Evolutionary conservation across 2,329 filamentous ascomycete species (phyloP), one percentile per base, ranked within the genome.

Genomic region (Neoarthrinium moseri): DNA sequence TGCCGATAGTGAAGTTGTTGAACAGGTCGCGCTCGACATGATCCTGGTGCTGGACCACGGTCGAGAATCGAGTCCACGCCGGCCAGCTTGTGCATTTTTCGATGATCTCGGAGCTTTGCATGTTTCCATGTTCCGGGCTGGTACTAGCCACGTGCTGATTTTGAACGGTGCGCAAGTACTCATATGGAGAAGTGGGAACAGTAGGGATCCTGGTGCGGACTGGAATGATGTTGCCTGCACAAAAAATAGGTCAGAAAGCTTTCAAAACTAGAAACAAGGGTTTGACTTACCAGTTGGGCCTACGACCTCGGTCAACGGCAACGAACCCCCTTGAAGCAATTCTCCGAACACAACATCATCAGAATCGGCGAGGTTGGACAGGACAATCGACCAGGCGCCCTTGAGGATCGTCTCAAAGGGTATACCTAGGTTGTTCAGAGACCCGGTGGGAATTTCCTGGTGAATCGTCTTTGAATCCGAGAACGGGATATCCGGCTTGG

Each of bases 261-360:
- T 7, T 17, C 17, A n/a, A 30, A 29, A 23, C 12, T 22, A 22
- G 21, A 33, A 4, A n/a, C 8, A 12, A 22, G 11, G 15, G 17
- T 18, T 13, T 15, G 15, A 33, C 41, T 44, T n/a, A 44, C 41
- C 63, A 30, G 68, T 59, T 4, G 75, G 75, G 0, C 77, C 77
- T 33, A 75, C 63, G 8, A 78, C 67, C 23, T 66, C 70, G 2
- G 66, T 60, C 2, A 75, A 65, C 3, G 62, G 58, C 1, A 72
- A 55, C 47, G 74, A 71, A 17, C 74, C 72, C 1, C 73, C 73
- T 10, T 74, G 71, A 12, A 80, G 64, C 3, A 75, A 60, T 53
- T 81, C 74, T 6, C 79, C 80, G 46, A 83, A 83, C 4, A 81
- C 68, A 6, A 83, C 70, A 33, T 83, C 80, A 5, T 69, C 62